Conservation (phyloP, 805 yeast genomes). For the Lipomyces chichibuensis region DNA sequence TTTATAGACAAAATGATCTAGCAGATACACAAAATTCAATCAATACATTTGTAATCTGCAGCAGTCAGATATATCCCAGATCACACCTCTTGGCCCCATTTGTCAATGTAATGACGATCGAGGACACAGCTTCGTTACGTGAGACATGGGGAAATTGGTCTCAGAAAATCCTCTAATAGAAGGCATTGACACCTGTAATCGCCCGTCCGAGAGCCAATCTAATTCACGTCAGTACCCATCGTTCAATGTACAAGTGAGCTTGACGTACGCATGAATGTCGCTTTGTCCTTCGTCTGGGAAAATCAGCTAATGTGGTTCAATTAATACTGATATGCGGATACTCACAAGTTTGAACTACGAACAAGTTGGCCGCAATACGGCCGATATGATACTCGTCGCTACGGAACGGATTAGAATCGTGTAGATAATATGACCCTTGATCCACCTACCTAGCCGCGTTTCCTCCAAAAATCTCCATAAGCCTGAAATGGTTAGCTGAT, state of each 20-base stretch:
- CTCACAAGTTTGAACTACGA: conserved; percentile 50
- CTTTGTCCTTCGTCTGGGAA: conserved; percentile 48
- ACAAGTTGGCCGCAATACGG: conserved; percentile 49
- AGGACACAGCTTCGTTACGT: background rate
- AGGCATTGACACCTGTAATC: conserved; percentile 48
- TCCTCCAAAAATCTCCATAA: conserved; percentile 53
- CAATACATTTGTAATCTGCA: too few relatives aligned
- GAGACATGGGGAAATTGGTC: background rate
- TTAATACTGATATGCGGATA: background rate
- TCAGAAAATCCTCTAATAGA: conserved; percentile 34
- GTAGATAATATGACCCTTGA: background rate
- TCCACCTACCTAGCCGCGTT: conserved; percentile 42
- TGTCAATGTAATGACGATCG: background rate
- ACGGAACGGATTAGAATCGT: background rate
- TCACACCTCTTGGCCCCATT: too few relatives aligned
- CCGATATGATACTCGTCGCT: conserved; percentile 51
- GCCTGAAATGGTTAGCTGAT: conserved; percentile 11
- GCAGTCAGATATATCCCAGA: too few relatives aligned
- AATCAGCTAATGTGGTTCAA: background rate
- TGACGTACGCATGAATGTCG: conserved; percentile 49
- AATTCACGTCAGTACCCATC: background rate
- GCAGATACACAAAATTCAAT: too few relatives aligned
- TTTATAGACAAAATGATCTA: too few relatives aligned
- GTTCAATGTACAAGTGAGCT: background rate
- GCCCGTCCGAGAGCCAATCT: conserved; percentile 46